A percentile compares a stretch with the other conserved stretches of the same genome.
These are phyloP conservation scores for Hypoxylon trugodes DNA, from an alignment of 495 filamentous ascomycete species.

Conservation along the genomic window DNA sequence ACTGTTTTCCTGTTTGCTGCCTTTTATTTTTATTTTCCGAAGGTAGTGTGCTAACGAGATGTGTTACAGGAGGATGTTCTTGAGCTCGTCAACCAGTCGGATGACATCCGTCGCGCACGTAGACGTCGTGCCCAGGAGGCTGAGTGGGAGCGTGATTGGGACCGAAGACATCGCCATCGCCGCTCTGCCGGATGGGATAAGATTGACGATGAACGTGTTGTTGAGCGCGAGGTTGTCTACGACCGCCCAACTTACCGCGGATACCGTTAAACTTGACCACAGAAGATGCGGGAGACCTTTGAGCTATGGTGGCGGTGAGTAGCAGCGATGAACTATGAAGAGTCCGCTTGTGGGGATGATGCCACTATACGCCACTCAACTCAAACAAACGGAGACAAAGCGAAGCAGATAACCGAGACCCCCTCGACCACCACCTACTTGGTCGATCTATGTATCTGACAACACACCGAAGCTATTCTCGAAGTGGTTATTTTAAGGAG, in stretches of 20 bases:
- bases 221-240: conserved; percentile 67
- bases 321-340: not conserved
- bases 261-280: conserved; percentile 44
- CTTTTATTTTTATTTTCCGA: not conserved
- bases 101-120: conserved; percentile 80
- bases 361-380: no score
- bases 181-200: conserved; percentile 45
- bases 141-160: conserved; percentile 79
- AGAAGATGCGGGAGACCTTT: not conserved
- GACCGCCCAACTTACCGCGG: conserved; percentile 50
- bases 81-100: conserved; percentile 80
- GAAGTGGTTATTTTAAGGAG: not conserved
- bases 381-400: not conserved
- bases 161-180: conserved; percentile 62
- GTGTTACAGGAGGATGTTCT: conserved; percentile 80
- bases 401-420: not conserved
- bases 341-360: conserved; percentile 23
- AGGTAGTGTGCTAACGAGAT: conserved; percentile 32
- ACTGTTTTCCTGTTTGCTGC: not conserved
- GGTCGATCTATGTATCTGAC: not conserved
- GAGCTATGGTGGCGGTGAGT: not conserved
- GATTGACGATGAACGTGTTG: conserved; percentile 64
- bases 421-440: not conserved
- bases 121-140: conserved; percentile 81
- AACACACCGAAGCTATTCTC: not conserved